Conservation (phyloP, 2,329 filamentous ascomycete species). For the Pleurostoma richardsiae region DNA sequence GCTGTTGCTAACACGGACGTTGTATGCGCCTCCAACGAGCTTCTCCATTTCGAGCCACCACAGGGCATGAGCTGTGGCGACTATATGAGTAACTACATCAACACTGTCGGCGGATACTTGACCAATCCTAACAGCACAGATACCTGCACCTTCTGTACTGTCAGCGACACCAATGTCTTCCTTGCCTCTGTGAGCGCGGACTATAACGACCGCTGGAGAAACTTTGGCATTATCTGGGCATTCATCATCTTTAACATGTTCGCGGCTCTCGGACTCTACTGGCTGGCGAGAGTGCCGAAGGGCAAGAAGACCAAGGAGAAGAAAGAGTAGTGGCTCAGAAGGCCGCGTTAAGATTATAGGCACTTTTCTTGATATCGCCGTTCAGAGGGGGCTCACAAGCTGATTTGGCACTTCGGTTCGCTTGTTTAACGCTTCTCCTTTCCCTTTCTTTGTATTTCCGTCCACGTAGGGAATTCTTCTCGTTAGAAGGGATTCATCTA, state of each 20-base stretch:
- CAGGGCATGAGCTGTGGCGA: slow-evolving; percentile 45
- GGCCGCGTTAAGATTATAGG: no score
- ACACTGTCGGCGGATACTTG: slow-evolving; percentile 39
- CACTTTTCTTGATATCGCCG: no score
- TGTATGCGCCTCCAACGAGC: slow-evolving; percentile 59
- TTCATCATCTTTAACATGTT: slow-evolving; percentile 44
- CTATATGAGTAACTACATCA: slow-evolving; percentile 48
- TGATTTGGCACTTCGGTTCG: no score
- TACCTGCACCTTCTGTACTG: slow-evolving; percentile 11
- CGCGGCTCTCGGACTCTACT: slow-evolving; percentile 42
- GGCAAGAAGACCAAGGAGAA: slow-evolving; percentile 12
- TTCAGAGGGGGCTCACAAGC: no score
- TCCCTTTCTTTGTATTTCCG: no score
- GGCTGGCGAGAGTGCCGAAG: slow-evolving; percentile 32
- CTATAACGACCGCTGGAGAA: slow-evolving; percentile 44
- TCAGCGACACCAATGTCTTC: slow-evolving; percentile 26
- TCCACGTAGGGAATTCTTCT: no score
- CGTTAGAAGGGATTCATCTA: no score
- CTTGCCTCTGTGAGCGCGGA: slow-evolving; percentile 29
- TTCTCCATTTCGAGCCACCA: slow-evolving; percentile 56
- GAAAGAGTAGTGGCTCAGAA: no score
- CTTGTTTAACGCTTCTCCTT: no score
- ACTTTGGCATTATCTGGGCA: slow-evolving; percentile 45
- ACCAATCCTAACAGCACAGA: slow-evolving; percentile 29
- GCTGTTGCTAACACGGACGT: slow-evolving; percentile 58